phyloP scores from a whole-genome alignment of 345 rosid species.

The Adansonia digitata region DNA sequence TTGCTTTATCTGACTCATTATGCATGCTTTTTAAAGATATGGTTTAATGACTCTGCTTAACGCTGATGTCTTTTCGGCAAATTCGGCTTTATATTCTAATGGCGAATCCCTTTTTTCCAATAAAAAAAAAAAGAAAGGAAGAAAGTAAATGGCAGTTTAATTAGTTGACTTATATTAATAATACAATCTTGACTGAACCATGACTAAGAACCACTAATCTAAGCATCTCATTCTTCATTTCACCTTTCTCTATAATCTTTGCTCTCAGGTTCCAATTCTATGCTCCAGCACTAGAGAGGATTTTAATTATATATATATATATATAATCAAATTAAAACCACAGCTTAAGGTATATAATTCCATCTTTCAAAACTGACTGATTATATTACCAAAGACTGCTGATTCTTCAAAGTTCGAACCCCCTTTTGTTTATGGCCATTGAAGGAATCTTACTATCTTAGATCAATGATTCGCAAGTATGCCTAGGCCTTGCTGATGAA shows the following conservation, averaged over 20 bases:
- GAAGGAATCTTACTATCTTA: slow-evolving; percentile 12
- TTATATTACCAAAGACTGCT: neutral
- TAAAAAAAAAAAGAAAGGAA: neutral
- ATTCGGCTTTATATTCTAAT: slow-evolving; percentile 7
- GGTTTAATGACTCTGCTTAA: slow-evolving; percentile 14
- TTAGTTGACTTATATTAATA: slow-evolving; percentile 29
- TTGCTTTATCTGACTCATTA: slow-evolving; percentile 15
- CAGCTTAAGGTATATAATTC: neutral
- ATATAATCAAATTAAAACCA: neutral
- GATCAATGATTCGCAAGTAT: slow-evolving; percentile 13
- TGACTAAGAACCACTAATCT: slow-evolving; percentile 28
- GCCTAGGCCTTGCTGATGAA: slow-evolving; percentile 1
- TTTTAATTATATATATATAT: no score
- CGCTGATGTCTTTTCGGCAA: slow-evolving; percentile 15
- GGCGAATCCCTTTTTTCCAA: neutral
- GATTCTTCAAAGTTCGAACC: neutral
- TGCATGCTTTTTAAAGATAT: slow-evolving; percentile 18
- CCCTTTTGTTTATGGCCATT: neutral
- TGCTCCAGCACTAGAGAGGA: neutral
- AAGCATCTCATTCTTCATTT: slow-evolving; percentile 39
- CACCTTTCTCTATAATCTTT: slow-evolving; percentile 7
- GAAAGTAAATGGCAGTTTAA: slow-evolving; percentile 16
- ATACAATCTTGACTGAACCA: slow-evolving; percentile 30
- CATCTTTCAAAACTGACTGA: neutral
- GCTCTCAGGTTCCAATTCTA: neutral